phyloP scores from a whole-genome alignment of 163 green algal species.

The Chloroidium sp. region DNA sequence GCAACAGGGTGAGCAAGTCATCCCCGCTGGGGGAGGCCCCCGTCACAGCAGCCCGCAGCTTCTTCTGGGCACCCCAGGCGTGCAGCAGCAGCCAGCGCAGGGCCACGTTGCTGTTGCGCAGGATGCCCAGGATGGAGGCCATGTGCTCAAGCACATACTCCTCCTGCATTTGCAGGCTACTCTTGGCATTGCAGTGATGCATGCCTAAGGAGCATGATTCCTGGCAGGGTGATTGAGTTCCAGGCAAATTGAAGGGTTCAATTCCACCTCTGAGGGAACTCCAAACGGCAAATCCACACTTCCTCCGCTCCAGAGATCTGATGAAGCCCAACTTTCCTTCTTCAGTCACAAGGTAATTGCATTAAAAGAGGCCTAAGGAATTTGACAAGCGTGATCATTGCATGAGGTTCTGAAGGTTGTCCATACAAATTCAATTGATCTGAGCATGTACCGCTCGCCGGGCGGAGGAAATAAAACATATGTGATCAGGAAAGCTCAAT shows the following conservation, averaged over 20 bases:
- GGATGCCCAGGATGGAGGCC: conserved; percentile 9
- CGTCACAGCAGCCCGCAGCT: conserved; percentile 7
- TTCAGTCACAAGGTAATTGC: too few relatives aligned
- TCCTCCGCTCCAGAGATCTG: too few relatives aligned
- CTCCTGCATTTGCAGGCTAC: conserved; percentile 6
- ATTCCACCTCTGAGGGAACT: too few relatives aligned
- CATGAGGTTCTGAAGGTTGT: too few relatives aligned
- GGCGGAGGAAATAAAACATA: too few relatives aligned
- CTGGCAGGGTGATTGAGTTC: neutral
- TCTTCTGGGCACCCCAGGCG: neutral
- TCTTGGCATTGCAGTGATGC: neutral
- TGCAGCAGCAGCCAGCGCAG: conserved; percentile 22
- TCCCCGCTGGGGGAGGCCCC: neutral
- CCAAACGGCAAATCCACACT: too few relatives aligned
- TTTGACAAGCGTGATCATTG: too few relatives aligned
- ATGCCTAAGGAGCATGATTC: neutral
- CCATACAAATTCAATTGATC: too few relatives aligned
- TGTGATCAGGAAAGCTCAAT: neutral
- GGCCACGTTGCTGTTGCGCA: conserved; percentile 8
- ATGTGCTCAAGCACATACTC: conserved; percentile 20
- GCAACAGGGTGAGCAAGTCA: conserved; percentile 8
- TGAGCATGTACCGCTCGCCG: too few relatives aligned
- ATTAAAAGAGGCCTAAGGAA: too few relatives aligned
- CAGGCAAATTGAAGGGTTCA: too few relatives aligned
- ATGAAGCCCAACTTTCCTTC: too few relatives aligned